phyloP scores from a whole-genome alignment of 2,329 filamentous ascomycete species.

The Septoria linicola region DNA sequence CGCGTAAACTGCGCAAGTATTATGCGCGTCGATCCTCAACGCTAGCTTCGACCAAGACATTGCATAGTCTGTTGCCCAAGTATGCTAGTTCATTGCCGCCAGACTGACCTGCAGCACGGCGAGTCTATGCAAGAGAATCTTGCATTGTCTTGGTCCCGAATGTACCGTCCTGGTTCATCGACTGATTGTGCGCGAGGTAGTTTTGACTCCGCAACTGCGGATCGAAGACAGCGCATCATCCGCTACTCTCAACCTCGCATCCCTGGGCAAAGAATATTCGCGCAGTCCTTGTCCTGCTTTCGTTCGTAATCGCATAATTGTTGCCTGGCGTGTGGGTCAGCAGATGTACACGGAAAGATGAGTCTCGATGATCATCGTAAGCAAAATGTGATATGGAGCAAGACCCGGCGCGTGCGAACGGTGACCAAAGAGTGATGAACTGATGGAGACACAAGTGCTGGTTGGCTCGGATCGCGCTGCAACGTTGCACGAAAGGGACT shows the following conservation, averaged over 20 bases:
- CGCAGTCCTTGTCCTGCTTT: constrained; percentile 63
- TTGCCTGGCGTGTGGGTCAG: constrained; percentile 62
- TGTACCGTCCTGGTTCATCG: no score
- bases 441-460: constrained; percentile 10
- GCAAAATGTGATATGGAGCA: not conserved
- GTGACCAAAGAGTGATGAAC: constrained; percentile 14
- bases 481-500: constrained; percentile 24
- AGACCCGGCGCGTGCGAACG: constrained; percentile 17
- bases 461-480: constrained; percentile 22
- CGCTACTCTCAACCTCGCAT: constrained; percentile 53
- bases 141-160: no score
- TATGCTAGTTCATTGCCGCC: no score
- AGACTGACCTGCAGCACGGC: no score
- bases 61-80: no score
- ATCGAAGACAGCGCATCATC: constrained; percentile 13
- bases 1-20: no score
- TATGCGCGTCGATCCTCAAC: no score
- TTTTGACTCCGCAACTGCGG: no score
- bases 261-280: constrained; percentile 92
- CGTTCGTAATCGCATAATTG: constrained; percentile 86
- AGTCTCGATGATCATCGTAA: not conserved
- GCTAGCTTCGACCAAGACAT: no score
- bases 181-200: no score
- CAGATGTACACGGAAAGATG: not conserved
- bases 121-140: no score